These are phyloP conservation scores for Colletotrichum destructivum DNA, from an alignment of 2,329 filamentous ascomycete species.

Conservation along the genomic window DNA sequence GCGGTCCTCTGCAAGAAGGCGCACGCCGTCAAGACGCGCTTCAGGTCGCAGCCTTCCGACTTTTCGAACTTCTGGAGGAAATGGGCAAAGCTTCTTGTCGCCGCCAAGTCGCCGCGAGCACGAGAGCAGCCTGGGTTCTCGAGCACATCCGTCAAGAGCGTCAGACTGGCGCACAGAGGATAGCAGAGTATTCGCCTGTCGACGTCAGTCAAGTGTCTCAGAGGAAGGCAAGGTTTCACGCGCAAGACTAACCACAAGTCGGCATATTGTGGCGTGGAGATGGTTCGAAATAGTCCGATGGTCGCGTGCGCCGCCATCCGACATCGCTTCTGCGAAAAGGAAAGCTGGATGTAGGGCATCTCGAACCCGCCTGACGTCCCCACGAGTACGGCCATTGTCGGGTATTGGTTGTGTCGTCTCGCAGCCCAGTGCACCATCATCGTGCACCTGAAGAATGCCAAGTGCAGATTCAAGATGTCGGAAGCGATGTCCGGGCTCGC, in stretches of 20 bases:
- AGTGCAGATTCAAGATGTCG: slow-evolving; percentile 35
- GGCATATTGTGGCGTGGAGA: slow-evolving; percentile 30
- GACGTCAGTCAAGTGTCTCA: background rate
- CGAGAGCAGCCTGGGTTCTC: slow-evolving; percentile 32
- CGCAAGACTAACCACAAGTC: slow-evolving; percentile 31
- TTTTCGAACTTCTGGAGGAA: slow-evolving; percentile 40
- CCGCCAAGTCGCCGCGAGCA: slow-evolving; percentile 28
- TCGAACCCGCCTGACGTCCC: slow-evolving; percentile 14
- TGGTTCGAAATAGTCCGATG: slow-evolving; percentile 22
- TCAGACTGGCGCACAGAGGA: slow-evolving; percentile 35
- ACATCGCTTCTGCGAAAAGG: slow-evolving; percentile 35
- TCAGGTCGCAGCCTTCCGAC: slow-evolving; percentile 32
- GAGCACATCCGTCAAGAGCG: slow-evolving; percentile 37
- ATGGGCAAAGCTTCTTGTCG: slow-evolving; percentile 31
- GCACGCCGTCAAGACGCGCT: slow-evolving; percentile 34
- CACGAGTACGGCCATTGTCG: slow-evolving; percentile 19
- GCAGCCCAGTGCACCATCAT: slow-evolving; percentile 40
- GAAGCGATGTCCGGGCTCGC: slow-evolving; percentile 12
- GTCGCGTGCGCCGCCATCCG: slow-evolving; percentile 34
- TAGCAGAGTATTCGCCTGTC: slow-evolving; percentile 38
- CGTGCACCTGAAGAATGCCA: slow-evolving; percentile 35
- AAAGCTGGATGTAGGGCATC: slow-evolving; percentile 29
- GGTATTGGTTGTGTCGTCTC: slow-evolving; percentile 21
- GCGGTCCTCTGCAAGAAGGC: slow-evolving; percentile 37
- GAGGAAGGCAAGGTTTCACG: background rate